Base-by-base conservation (phyloP, 116 monocot species). In the Phalaenopsis hybrid region DNA sequence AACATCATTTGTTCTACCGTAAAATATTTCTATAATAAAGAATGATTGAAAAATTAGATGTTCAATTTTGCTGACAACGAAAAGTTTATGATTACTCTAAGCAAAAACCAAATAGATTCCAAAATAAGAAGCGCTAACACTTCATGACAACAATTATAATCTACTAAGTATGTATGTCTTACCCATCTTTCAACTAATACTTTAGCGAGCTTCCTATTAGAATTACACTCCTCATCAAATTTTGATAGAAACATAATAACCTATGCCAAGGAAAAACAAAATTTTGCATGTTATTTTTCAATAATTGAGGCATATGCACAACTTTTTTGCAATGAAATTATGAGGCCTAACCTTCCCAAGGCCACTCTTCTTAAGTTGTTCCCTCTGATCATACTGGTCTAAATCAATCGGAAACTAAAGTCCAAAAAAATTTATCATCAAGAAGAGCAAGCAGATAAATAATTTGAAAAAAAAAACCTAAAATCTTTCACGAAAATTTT, bases 241-340 rank as follows among this genome's bases (percentile, higher is more conserved):
- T 91, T 99, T 70, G 95, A 99, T 79, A 99, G 84, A 86, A 99
- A 99, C 99, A 99, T 99, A 58, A 99, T 95, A 34, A 99, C 99
- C 99, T 99, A 85, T 33, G 80, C 12, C 78, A 41, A 46, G 23
- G 21, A 70, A 49, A 81, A 57, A 31, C 6, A 28, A 6, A 59
- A 8, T 75, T 20, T n/a, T 75, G 0, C 33, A 72, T 58, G 28
- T 17, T 18, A 46, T 34, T 16, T 44, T 70, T 67, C n/a, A 43
- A 43, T 2, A 17, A 45, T 33, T 78, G 16, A 45, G 49, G 50
- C 21, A 44, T 28, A 28, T 33, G 4, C 33, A 3, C 6, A 77
- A 52, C 10, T 25, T 49, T 51, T 12, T 52, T 17, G 52, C 25
- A 77, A 6, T 33, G 75, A 8, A 21, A 28, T 61, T 28, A 76